Evolutionary conservation across 2,329 filamentous ascomycete species (phyloP).

Genomic region (Chrysoporthe deuterocubensis): DNA sequence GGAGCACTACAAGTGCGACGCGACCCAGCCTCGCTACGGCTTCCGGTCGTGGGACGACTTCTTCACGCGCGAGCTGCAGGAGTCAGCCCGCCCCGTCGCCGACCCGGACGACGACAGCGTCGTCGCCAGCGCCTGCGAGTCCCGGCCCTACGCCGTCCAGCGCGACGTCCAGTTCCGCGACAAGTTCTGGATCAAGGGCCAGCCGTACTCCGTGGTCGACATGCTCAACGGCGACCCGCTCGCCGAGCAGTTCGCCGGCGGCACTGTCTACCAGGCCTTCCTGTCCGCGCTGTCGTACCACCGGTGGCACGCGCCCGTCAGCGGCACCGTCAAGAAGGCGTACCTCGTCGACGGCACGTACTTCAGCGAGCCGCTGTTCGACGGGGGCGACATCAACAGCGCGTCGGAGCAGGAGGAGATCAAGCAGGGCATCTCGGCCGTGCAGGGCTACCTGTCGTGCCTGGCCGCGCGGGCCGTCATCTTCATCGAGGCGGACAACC

Average conservation of each 20-base stretch:
- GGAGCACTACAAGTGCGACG: constrained; percentile 65
- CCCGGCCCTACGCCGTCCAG: constrained; percentile 58
- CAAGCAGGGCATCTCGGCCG: constrained; percentile 48
- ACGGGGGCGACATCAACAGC: constrained; percentile 44
- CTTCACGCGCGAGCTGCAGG: constrained; percentile 64
- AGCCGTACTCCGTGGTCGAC: constrained; percentile 68
- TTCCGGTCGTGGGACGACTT: constrained; percentile 72
- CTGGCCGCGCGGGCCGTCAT: constrained; percentile 73
- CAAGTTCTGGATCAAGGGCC: constrained; percentile 70
- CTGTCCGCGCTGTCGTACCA: constrained; percentile 71
- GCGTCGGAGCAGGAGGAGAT: constrained; percentile 20
- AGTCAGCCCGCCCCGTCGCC: constrained; percentile 61
- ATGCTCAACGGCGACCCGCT: constrained; percentile 64
- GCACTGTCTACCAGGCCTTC: constrained; percentile 73
- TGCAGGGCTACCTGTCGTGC: constrained; percentile 69
- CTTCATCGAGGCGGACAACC: constrained; percentile 47
- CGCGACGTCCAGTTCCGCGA: constrained; percentile 58
- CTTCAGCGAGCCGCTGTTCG: constrained; percentile 61
- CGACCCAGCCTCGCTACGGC: constrained; percentile 56
- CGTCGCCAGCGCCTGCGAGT: constrained; percentile 69
- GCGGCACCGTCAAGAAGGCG: constrained; percentile 57
- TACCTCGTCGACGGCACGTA: constrained; percentile 68
- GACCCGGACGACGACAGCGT: constrained; percentile 55
- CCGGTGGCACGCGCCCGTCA: constrained; percentile 73
- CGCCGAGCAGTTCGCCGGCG: constrained; percentile 60